Percentiles rank a stretch among this genome's conserved stretches.
Conservation (phyloP, 352 stramenopile species). For the Vaucheria bursata region DNA sequence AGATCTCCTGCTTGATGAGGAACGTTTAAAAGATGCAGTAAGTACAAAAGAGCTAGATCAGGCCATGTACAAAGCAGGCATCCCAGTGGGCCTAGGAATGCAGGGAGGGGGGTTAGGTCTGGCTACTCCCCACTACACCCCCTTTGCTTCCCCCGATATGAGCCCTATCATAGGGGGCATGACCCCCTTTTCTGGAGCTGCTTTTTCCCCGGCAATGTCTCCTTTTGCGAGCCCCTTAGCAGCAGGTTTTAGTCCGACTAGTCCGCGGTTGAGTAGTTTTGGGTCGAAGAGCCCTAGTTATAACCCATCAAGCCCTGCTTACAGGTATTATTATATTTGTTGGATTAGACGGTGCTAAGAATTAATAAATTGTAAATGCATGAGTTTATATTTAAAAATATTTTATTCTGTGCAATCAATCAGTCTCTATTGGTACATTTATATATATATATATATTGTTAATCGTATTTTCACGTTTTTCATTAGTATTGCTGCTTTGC, state of each 20-base stretch:
- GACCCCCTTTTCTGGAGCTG: constrained; percentile 59
- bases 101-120: neutral
- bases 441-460: constrained; percentile 48
- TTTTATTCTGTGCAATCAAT: constrained; percentile 23
- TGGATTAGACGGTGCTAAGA: constrained; percentile 58
- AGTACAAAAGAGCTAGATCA: constrained; percentile 79
- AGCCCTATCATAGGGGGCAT: constrained; percentile 56
- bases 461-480: neutral
- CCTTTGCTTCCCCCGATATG: neutral
- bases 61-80: constrained; percentile 60
- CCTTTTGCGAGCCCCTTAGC: constrained; percentile 30
- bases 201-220: constrained; percentile 54
- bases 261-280: constrained; percentile 72
- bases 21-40: constrained; percentile 93
- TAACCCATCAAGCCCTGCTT: constrained; percentile 57
- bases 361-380: constrained; percentile 52
- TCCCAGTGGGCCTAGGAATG: neutral
- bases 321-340: constrained; percentile 70
- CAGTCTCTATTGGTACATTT: constrained; percentile 55
- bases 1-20: constrained; percentile 93
- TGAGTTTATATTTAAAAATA: neutral
- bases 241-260: constrained; percentile 42
- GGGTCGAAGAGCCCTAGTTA: constrained; percentile 70
- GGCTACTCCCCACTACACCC: neutral
- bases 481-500: neutral